phyloP scores from a whole-genome alignment of 768 basidiomycete genomes.

The Mycena crocata region DNA sequence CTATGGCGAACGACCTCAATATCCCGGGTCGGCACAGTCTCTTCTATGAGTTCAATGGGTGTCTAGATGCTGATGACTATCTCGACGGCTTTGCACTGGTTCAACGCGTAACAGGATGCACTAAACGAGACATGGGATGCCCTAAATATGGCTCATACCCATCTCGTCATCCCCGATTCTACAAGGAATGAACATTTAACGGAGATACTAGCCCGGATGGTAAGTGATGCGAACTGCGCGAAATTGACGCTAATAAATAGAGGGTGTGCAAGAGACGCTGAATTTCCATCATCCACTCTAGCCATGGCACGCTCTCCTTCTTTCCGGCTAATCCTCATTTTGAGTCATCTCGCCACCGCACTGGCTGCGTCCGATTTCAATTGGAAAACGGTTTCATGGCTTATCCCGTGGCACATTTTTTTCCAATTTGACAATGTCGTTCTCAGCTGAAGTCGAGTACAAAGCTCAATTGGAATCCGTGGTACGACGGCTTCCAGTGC shows the following conservation, averaged over 20 bases:
- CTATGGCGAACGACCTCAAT: too few species aligned
- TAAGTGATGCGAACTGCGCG: neutral
- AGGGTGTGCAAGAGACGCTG: neutral
- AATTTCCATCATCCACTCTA: too few species aligned
- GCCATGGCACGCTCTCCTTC: neutral
- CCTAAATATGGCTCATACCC: too few species aligned
- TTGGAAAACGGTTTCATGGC: neutral
- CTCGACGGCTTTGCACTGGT: too few species aligned
- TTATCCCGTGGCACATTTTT: neutral
- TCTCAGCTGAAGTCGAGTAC: slow-evolving; percentile 3
- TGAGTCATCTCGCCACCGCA: neutral
- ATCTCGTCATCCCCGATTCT: neutral
- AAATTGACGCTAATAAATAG: neutral
- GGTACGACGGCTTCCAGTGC: slow-evolving; percentile 21
- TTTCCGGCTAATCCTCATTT: neutral
- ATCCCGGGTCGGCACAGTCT: too few species aligned
- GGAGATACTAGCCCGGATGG: neutral
- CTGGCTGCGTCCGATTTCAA: slow-evolving; percentile 1
- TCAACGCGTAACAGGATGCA: too few species aligned
- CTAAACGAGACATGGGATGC: too few species aligned
- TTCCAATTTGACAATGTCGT: neutral
- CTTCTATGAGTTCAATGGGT: too few species aligned
- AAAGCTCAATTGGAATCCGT: slow-evolving; percentile 7
- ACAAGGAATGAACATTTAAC: neutral
- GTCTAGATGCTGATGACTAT: too few species aligned